Evolutionary conservation across 352 stramenopile genomes (phyloP).

Genomic region (Globisporangium alternatum): DNA sequence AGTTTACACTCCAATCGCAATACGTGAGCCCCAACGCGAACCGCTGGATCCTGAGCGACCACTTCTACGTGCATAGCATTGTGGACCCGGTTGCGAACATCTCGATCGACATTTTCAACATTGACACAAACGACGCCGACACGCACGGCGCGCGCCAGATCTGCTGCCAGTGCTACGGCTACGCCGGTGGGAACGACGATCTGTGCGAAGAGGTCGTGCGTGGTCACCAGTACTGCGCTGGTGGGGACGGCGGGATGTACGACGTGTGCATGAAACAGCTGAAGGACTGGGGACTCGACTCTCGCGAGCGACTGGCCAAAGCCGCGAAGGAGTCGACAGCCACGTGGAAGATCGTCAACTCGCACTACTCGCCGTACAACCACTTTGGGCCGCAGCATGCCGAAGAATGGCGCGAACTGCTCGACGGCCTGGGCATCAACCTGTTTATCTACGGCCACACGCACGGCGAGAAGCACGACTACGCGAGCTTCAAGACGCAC

Average conservation of each 20-base stretch:
- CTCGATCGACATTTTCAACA: slow-evolving; percentile 69
- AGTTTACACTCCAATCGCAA: slow-evolving; percentile 64
- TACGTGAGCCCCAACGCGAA: slow-evolving; percentile 78
- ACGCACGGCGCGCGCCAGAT: slow-evolving; percentile 63
- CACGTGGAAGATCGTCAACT: slow-evolving; percentile 85
- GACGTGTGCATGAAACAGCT: slow-evolving; percentile 64
- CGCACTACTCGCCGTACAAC: slow-evolving; percentile 73
- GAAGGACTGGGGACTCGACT: slow-evolving; percentile 66
- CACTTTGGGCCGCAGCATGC: slow-evolving; percentile 58
- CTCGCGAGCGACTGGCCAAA: slow-evolving; percentile 39
- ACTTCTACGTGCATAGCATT: slow-evolving; percentile 79
- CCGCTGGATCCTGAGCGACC: slow-evolving; percentile 75
- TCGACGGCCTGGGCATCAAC: slow-evolving; percentile 45
- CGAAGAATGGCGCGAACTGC: slow-evolving; percentile 57
- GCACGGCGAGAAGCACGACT: slow-evolving; percentile 78
- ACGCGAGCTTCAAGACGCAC: slow-evolving; percentile 45
- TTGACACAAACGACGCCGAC: slow-evolving; percentile 76
- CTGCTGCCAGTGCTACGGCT: slow-evolving; percentile 84
- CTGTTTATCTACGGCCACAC: slow-evolving; percentile 74
- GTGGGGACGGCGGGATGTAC: slow-evolving; percentile 52
- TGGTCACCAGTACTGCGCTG: slow-evolving; percentile 48
- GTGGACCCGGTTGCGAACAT: slow-evolving; percentile 62
- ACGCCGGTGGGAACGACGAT: slow-evolving; percentile 44
- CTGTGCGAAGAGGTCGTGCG: slow-evolving; percentile 47
- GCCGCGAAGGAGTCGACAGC: slow-evolving; percentile 55